A percentile compares a stretch with the other conserved stretches of the same genome.
Evolutionary conservation across 1,284 basidiomycete species (phyloP).

Genomic region (Ceratobasidium papillatum): DNA sequence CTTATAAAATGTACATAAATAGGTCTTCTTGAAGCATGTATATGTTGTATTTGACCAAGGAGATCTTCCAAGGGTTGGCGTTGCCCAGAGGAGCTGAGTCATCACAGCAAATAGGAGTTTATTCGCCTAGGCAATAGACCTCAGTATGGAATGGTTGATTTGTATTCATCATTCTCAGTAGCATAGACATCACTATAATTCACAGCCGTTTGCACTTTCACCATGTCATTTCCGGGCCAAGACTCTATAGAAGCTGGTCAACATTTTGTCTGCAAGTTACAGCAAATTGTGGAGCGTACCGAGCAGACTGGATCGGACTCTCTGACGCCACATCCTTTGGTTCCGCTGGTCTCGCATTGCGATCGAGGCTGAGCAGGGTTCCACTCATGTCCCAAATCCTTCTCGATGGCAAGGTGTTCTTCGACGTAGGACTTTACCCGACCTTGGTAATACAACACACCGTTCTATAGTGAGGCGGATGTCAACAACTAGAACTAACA

Average conservation of each 20-base stretch:
- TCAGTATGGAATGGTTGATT: too few relatives aligned
- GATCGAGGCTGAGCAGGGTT: constrained; percentile 46
- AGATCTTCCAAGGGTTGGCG: constrained; percentile 27
- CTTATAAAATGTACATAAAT: not conserved
- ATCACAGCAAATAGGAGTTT: too few relatives aligned
- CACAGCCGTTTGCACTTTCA: not conserved
- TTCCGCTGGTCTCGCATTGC: constrained; percentile 29
- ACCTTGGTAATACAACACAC: constrained; percentile 48
- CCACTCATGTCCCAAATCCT: constrained; percentile 46
- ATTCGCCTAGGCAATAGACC: too few relatives aligned
- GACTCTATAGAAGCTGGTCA: constrained; percentile 15
- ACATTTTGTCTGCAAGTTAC: not conserved
- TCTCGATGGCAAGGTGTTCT: constrained; percentile 46
- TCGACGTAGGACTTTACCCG: constrained; percentile 43
- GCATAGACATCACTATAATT: not conserved
- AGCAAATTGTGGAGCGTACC: constrained; percentile 10
- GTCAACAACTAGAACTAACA: not conserved
- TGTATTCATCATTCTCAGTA: not conserved
- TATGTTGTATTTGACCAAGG: constrained; percentile 44
- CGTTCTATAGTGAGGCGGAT: constrained; percentile 40
- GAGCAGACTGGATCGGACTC: constrained; percentile 35
- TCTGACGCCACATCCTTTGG: constrained; percentile 8
- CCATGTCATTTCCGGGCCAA: constrained; percentile 42
- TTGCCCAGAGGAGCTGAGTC: constrained; percentile 33
- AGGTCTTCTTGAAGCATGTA: constrained; percentile 43